These are phyloP conservation scores for Ambispora gerdemannii DNA, from an alignment of 192 early-diverging fungal species.

Conservation along the genomic window DNA sequence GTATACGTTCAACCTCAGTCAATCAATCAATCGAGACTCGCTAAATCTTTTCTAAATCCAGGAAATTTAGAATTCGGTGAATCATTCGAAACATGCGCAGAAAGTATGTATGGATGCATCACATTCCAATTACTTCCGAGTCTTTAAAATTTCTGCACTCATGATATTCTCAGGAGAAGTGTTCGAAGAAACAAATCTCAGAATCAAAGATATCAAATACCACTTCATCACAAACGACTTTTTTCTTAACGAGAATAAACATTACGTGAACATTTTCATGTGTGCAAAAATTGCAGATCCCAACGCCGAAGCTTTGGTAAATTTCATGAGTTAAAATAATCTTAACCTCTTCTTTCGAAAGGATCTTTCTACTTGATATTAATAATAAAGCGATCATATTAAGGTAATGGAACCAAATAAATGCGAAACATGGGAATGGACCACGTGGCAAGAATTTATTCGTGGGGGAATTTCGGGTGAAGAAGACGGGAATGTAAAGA, in stretches of 20 bases:
- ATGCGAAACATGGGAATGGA: conserved; percentile 43
- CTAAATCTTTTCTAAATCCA: background rate
- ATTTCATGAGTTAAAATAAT: background rate
- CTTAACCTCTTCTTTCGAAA: background rate
- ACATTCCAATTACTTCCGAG: too few species aligned
- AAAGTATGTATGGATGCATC: conserved; percentile 36
- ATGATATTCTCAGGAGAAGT: conserved; percentile 30
- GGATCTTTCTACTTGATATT: background rate
- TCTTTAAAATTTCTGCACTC: too few species aligned
- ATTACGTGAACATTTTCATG: conserved; percentile 55
- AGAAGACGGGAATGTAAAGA: background rate
- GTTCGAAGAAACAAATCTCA: conserved; percentile 44
- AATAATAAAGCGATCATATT: background rate
- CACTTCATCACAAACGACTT: conserved; percentile 40
- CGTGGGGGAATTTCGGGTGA: background rate
- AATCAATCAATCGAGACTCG: background rate
- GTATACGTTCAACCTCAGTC: background rate
- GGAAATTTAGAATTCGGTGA: conserved; percentile 47
- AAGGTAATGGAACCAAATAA: conserved; percentile 46
- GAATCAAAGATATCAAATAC: conserved; percentile 29
- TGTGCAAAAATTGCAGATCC: conserved; percentile 25
- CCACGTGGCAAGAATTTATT: conserved; percentile 33
- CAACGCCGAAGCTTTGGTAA: conserved; percentile 29
- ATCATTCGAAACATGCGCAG: conserved; percentile 47
- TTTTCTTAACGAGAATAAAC: conserved; percentile 41